Conservation (phyloP, 441 rosid species). For the Adansonia grandidieri region DNA sequence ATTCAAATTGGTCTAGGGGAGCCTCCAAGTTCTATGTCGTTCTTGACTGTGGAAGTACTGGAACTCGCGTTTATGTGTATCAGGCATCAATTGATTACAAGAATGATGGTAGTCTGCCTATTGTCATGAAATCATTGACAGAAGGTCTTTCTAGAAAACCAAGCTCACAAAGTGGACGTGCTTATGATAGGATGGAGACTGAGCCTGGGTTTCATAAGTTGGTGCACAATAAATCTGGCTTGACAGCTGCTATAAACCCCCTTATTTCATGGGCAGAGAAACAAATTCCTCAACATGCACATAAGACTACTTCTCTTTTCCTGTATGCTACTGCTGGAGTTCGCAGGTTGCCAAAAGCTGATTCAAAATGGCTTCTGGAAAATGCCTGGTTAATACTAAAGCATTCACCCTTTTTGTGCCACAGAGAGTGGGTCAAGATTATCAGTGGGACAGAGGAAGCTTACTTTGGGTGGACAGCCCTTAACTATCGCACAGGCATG, state of each 20-base stretch:
- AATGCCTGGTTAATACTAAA: conserved; percentile 83
- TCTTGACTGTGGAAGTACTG: conserved; percentile 99
- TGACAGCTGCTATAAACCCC: conserved; percentile 82
- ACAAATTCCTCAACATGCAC: conserved; percentile 83
- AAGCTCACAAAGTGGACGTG: conserved; percentile 62
- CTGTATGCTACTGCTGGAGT: conserved; percentile 97
- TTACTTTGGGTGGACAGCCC: conserved; percentile 94
- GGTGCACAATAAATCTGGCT: conserved; percentile 73
- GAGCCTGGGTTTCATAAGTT: conserved; percentile 93
- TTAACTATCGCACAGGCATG: conserved; percentile 71
- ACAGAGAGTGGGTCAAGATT: conserved; percentile 79
- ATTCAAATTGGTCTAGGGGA: conserved; percentile 77
- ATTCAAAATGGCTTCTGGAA: conserved; percentile 92
- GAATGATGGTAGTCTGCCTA: conserved; percentile 68
- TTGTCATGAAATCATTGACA: conserved; percentile 63
- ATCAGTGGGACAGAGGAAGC: conserved; percentile 97
- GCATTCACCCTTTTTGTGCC: conserved; percentile 72
- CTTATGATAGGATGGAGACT: conserved; percentile 97
- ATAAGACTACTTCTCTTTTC: conserved; percentile 78
- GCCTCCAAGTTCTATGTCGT: conserved; percentile 82
- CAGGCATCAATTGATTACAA: conserved; percentile 65
- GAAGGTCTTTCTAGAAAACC: conserved; percentile 73
- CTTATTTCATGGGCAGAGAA: conserved; percentile 89
- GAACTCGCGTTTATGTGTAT: conserved; percentile 89
- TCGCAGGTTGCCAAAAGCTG: conserved; percentile 73